A percentile compares a stretch with the other conserved stretches of the same genome.
These are phyloP conservation scores for Pythium coloratum DNA, from an alignment of 352 stramenopile genomes.

Conservation along the genomic window DNA sequence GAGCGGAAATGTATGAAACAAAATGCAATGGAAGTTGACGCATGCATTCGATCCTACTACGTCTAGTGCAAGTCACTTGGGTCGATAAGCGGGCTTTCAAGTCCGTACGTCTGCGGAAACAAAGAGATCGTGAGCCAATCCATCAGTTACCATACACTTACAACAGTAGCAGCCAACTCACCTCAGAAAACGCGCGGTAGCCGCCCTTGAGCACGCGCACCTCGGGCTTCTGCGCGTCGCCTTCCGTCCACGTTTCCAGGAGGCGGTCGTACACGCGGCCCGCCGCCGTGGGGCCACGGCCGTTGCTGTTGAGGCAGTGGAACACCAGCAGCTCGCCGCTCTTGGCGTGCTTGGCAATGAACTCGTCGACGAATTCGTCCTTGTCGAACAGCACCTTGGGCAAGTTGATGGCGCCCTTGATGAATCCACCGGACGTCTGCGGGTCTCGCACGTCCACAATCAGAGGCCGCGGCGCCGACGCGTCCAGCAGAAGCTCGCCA, in stretches of 20 bases:
- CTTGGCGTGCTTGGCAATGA: slow-evolving; percentile 28
- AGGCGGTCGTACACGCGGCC: slow-evolving; percentile 31
- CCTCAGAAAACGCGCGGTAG: slow-evolving; percentile 36
- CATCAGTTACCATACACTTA: not conserved
- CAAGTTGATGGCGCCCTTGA: slow-evolving; percentile 37
- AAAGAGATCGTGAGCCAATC: not conserved
- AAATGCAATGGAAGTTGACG: not conserved
- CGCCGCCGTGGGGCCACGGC: slow-evolving; percentile 24
- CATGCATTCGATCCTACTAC: not conserved
- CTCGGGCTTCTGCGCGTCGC: slow-evolving; percentile 25
- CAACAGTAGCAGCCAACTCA: slow-evolving; percentile 3
- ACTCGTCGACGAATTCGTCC: slow-evolving; percentile 35
- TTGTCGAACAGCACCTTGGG: slow-evolving; percentile 35
- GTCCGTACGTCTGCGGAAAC: slow-evolving; percentile 14
- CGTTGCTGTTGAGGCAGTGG: slow-evolving; percentile 42
- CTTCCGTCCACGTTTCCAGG: slow-evolving; percentile 8
- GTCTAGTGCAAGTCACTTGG: slow-evolving; percentile 21
- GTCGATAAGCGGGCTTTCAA: slow-evolving; percentile 21
- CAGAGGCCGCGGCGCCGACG: slow-evolving; percentile 7
- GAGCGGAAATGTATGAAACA: not conserved
- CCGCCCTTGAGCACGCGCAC: slow-evolving; percentile 34
- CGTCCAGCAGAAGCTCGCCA: slow-evolving; percentile 16
- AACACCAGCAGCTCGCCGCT: slow-evolving; percentile 35
- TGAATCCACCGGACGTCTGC: slow-evolving; percentile 34
- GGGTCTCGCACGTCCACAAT: slow-evolving; percentile 39